Percentiles rank a stretch among this genome's conserved stretches.
Evolutionary conservation across 441 rosid species (phyloP).

Genomic region (Omphalea diandra): DNA sequence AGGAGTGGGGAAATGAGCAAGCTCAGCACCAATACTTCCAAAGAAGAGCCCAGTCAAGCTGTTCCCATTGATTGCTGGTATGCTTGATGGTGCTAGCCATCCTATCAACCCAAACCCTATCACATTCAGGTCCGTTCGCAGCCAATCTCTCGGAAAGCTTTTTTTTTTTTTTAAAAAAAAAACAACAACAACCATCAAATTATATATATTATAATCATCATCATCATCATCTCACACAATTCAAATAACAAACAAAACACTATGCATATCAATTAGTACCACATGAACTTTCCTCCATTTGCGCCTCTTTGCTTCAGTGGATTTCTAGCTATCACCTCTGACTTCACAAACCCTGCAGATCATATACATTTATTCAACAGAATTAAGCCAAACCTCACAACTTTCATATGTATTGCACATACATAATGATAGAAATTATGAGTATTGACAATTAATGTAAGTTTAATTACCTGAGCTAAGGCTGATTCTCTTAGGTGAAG

Average conservation of each 20-base stretch:
- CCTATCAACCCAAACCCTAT: slow-evolving; percentile 86
- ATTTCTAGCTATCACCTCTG: slow-evolving; percentile 49
- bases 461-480: slow-evolving; percentile 60
- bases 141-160: slow-evolving; percentile 91
- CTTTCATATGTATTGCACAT: no score
- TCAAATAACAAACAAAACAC: no score
- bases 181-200: neutral
- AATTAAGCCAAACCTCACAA: no score
- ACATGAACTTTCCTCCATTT: slow-evolving; percentile 61
- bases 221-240: no score
- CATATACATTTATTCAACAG: no score
- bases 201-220: neutral
- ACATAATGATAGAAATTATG: no score
- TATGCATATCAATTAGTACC: slow-evolving; percentile 33
- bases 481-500: slow-evolving; percentile 23
- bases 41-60: slow-evolving; percentile 89
- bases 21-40: slow-evolving; percentile 86
- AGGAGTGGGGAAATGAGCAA: slow-evolving; percentile 83
- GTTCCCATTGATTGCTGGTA: slow-evolving; percentile 77
- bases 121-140: slow-evolving; percentile 71
- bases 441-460: no score
- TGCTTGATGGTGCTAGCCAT: slow-evolving; percentile 89
- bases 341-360: slow-evolving; percentile 52
- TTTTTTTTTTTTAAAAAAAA: no score
- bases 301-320: slow-evolving; percentile 49